These are phyloP conservation scores for Daldinia grandis DNA, from an alignment of 495 filamentous ascomycete genomes.

Conservation along the genomic window DNA sequence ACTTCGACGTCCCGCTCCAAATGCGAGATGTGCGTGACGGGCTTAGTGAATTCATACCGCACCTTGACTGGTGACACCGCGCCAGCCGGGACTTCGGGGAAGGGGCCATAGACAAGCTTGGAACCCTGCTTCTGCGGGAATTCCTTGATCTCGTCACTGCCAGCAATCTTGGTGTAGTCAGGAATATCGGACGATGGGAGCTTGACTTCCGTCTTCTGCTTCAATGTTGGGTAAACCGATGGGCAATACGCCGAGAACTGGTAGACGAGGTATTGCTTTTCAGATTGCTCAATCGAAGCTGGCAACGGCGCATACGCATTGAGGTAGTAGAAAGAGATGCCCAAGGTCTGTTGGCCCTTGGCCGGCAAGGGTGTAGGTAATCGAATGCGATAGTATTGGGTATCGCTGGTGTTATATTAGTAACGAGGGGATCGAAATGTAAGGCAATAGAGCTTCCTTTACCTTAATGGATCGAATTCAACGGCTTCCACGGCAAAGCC, in stretches of 20 bases:
- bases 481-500: slow-evolving; percentile 73
- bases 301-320: slow-evolving; percentile 80
- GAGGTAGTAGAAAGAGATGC: slow-evolving; percentile 83
- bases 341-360: slow-evolving; percentile 80
- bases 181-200: slow-evolving; percentile 79
- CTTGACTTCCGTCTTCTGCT: slow-evolving; percentile 98
- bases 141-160: slow-evolving; percentile 64
- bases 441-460: slow-evolving; percentile 13
- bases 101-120: slow-evolving; percentile 93
- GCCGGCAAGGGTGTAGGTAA: slow-evolving; percentile 77
- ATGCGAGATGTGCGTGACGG: slow-evolving; percentile 75
- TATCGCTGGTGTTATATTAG: slow-evolving; percentile 63
- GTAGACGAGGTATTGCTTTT: slow-evolving; percentile 87
- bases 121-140: slow-evolving; percentile 85
- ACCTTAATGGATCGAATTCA: slow-evolving; percentile 71
- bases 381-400: slow-evolving; percentile 84
- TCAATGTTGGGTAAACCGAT: slow-evolving; percentile 82
- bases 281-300: slow-evolving; percentile 77
- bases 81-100: slow-evolving; percentile 76
- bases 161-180: slow-evolving; percentile 80
- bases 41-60: slow-evolving; percentile 95
- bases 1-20: slow-evolving; percentile 93
- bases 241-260: slow-evolving; percentile 81
- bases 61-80: slow-evolving; percentile 75
- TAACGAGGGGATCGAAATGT: slow-evolving; percentile 4